Percentiles rank a stretch among this genome's conserved stretches.
These are phyloP conservation scores for Vanderwaltozyma yarrowii DNA, from an alignment of 805 yeast species.

Conservation along the genomic window DNA sequence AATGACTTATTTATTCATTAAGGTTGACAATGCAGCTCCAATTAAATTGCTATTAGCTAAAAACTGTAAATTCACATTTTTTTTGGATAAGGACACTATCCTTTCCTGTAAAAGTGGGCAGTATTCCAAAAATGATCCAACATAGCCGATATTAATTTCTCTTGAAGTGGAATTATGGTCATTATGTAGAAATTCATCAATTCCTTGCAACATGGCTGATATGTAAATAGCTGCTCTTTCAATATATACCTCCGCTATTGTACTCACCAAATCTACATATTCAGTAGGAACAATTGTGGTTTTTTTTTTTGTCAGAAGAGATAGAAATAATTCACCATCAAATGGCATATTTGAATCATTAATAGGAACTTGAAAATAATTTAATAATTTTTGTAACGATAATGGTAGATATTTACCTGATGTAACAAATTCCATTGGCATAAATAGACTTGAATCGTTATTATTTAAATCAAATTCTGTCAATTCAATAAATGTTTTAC, in stretches of 20 bases:
- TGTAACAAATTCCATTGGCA: conserved; percentile 24
- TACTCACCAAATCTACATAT: conserved; percentile 1
- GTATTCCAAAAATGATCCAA: conserved; percentile 21
- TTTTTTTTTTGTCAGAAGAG: not conserved
- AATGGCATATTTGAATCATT: conserved; percentile 1
- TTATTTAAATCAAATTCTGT: conserved; percentile 13
- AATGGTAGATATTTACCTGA: conserved; percentile 22
- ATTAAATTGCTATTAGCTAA: conserved; percentile 20
- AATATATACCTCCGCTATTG: conserved; percentile 11
- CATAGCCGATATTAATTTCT: conserved; percentile 15
- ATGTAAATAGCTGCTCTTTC: conserved; percentile 20
- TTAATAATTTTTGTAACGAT: conserved; percentile 12
- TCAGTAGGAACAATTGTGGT: not conserved
- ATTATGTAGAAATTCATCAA: conserved; percentile 1
- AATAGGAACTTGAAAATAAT: conserved; percentile 7
- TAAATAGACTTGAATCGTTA: conserved; percentile 3
- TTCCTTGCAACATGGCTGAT: conserved; percentile 13
- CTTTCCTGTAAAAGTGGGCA: conserved; percentile 12
- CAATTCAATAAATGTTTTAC: conserved; percentile 10
- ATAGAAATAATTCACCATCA: conserved; percentile 16
- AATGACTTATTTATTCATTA: too few species aligned
- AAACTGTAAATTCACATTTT: conserved; percentile 9
- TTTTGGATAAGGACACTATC: conserved; percentile 8
- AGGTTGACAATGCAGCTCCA: conserved; percentile 21
- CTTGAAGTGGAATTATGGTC: not conserved